These are phyloP conservation scores for Leccinum subgranulosum DNA, from an alignment of 768 basidiomycete species.

Conservation along the genomic window DNA sequence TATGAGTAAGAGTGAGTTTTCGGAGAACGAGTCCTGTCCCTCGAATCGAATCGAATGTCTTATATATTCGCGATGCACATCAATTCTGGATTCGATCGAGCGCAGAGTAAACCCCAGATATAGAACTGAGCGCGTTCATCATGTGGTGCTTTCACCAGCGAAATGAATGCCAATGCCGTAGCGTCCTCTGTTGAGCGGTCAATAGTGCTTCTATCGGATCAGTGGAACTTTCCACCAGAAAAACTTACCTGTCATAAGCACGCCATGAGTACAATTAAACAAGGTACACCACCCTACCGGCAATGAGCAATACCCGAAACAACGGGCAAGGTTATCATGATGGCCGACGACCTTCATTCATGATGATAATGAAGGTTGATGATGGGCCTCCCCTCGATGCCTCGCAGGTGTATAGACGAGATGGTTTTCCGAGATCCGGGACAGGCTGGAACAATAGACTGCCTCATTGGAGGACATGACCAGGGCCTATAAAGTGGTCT, in stretches of 20 bases:
- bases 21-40: background rate
- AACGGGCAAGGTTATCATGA: background rate
- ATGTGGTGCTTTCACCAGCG: background rate
- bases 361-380: background rate
- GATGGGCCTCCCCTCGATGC: background rate
- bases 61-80: background rate
- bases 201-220: background rate
- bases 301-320: background rate
- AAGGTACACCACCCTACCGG: background rate
- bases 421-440: no score
- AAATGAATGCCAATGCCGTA: background rate
- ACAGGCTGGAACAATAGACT: no score
- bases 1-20: background rate
- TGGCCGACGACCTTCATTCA: background rate
- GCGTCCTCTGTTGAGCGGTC: background rate
- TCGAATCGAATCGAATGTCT: background rate
- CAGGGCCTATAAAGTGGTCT: no score
- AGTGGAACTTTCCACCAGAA: background rate
- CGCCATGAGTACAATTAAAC: background rate
- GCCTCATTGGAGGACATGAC: no score
- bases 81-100: background rate
- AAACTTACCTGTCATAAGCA: background rate
- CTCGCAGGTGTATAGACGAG: no score
- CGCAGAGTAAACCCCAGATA: background rate
- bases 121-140: background rate